Evolutionary conservation across 2,329 filamentous ascomycete genomes (phyloP).

Genomic region (Ceratocystiopsis minuta): DNA sequence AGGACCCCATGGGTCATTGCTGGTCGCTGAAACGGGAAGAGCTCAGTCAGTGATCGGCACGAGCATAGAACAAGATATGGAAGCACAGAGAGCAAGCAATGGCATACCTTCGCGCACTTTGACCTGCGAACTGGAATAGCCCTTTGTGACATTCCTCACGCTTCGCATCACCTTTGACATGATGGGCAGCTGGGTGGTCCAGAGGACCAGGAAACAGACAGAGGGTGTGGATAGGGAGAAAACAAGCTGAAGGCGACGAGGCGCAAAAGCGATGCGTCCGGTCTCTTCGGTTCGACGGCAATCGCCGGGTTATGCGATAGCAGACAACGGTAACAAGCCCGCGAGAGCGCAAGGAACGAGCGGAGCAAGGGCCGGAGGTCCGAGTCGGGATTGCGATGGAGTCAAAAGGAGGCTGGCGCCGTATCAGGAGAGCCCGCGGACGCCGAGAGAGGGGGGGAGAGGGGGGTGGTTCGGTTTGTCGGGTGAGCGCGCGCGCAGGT

Average conservation of each 20-base stretch:
- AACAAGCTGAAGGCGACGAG: neutral
- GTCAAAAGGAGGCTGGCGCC: too few relatives aligned
- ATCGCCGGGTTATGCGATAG: too few relatives aligned
- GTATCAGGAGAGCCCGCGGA: neutral
- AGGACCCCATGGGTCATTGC: conserved; percentile 96
- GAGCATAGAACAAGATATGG: neutral
- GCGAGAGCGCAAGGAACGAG: too few relatives aligned
- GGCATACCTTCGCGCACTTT: conserved; percentile 83
- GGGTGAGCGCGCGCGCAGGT: neutral
- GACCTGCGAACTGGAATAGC: conserved; percentile 89
- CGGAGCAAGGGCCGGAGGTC: too few relatives aligned
- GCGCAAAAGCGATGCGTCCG: neutral
- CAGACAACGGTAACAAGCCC: too few relatives aligned
- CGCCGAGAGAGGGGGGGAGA: neutral
- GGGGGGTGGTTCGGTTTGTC: neutral
- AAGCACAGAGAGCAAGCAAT: neutral
- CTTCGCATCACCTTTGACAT: conserved; percentile 98
- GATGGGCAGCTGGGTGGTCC: conserved; percentile 12
- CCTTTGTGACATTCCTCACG: conserved; percentile 99
- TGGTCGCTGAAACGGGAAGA: conserved; percentile 49
- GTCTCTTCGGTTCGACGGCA: neutral
- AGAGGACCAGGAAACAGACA: neutral
- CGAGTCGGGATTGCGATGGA: neutral
- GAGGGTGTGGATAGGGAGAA: too few relatives aligned
- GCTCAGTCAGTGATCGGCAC: too few relatives aligned